Percentiles rank a stretch among this genome's conserved stretches.
phyloP scores from a whole-genome alignment of 1,284 basidiomycete genomes.

The Cutaneotrichosporon sp. region DNA sequence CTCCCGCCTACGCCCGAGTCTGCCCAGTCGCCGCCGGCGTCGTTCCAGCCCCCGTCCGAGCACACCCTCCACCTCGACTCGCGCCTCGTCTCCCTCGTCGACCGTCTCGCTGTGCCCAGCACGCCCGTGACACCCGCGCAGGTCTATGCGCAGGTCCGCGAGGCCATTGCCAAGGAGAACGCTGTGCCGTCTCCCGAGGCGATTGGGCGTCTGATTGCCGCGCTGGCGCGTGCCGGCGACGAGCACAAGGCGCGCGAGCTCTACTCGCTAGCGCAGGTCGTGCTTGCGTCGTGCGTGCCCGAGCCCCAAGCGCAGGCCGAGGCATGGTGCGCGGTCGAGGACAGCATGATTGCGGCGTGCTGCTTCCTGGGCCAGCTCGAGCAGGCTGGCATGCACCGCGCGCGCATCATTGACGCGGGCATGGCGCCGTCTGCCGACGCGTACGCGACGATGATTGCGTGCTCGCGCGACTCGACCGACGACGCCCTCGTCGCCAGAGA shows the following conservation, averaged over 20 bases:
- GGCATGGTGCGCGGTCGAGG: slow-evolving; percentile 74
- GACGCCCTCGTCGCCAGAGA: slow-evolving; percentile 79
- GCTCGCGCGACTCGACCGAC: slow-evolving; percentile 86
- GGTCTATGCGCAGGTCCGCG: slow-evolving; percentile 13
- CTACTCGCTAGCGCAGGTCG: slow-evolving; percentile 65
- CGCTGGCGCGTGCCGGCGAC: slow-evolving; percentile 61
- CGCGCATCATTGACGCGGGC: slow-evolving; percentile 70
- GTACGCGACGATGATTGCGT: slow-evolving; percentile 81
- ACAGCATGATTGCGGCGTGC: slow-evolving; percentile 77
- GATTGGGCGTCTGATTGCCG: slow-evolving; percentile 62
- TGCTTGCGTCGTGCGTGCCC: slow-evolving; percentile 50
- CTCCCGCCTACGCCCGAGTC: slow-evolving; percentile 11
- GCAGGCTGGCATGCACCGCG: slow-evolving; percentile 71
- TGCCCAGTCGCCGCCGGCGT: slow-evolving; percentile 5
- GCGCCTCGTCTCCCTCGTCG: slow-evolving; percentile 20
- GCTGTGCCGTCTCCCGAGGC: slow-evolving; percentile 35
- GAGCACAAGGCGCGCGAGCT: slow-evolving; percentile 60
- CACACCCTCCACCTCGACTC: slow-evolving; percentile 16
- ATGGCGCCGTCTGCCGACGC: slow-evolving; percentile 78
- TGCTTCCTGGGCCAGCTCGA: slow-evolving; percentile 75
- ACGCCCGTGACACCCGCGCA: slow-evolving; percentile 9
- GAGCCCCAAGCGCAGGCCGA: slow-evolving; percentile 43
- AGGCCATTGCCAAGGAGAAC: slow-evolving; percentile 17
- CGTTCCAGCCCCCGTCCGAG: slow-evolving; percentile 11
- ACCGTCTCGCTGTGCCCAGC: slow-evolving; percentile 6